A percentile compares a stretch with the other conserved stretches of the same genome.
These are phyloP conservation scores for Chlorella variabilis DNA, from an alignment of 163 green algal species.

Conservation along the genomic window DNA sequence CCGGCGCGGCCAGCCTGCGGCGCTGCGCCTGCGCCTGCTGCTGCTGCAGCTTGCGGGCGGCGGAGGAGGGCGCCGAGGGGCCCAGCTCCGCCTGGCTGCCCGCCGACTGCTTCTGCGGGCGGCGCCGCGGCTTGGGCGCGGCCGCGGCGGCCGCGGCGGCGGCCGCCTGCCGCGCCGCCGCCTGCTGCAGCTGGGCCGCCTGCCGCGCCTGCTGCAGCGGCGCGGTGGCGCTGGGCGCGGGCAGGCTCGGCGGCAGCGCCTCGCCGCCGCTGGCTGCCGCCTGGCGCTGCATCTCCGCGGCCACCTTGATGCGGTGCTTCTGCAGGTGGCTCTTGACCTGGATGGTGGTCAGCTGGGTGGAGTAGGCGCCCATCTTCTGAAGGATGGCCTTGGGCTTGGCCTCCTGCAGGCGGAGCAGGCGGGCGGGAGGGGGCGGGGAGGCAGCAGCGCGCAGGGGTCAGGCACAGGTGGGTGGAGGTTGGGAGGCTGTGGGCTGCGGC, in stretches of 20 bases:
- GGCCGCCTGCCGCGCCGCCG: not conserved
- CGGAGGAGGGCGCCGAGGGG: not conserved
- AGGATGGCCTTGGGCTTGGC: constrained; percentile 36
- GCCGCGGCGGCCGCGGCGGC: not conserved
- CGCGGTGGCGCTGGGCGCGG: not conserved
- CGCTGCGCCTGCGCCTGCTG: not conserved
- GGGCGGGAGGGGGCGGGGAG: not conserved
- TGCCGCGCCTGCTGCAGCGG: constrained; percentile 7
- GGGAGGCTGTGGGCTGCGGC: too few species aligned
- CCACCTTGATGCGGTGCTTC: constrained; percentile 41
- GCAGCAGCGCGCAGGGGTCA: too few species aligned
- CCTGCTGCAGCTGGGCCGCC: constrained; percentile 11
- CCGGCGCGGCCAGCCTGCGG: not conserved
- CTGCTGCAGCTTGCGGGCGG: not conserved
- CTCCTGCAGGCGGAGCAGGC: not conserved
- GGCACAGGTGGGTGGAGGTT: too few species aligned
- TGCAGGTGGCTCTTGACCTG: constrained; percentile 40
- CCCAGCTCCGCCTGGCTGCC: not conserved
- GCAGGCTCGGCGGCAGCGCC: not conserved
- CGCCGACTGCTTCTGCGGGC: not conserved
- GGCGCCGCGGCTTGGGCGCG: not conserved
- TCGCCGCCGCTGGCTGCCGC: not conserved
- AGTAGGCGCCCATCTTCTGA: constrained; percentile 26
- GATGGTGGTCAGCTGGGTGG: constrained; percentile 31
- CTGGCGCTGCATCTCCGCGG: constrained; percentile 29